Evolutionary conservation across 2,329 filamentous ascomycete genomes (phyloP).

Genomic region (Teratosphaeria epicoccoides): DNA sequence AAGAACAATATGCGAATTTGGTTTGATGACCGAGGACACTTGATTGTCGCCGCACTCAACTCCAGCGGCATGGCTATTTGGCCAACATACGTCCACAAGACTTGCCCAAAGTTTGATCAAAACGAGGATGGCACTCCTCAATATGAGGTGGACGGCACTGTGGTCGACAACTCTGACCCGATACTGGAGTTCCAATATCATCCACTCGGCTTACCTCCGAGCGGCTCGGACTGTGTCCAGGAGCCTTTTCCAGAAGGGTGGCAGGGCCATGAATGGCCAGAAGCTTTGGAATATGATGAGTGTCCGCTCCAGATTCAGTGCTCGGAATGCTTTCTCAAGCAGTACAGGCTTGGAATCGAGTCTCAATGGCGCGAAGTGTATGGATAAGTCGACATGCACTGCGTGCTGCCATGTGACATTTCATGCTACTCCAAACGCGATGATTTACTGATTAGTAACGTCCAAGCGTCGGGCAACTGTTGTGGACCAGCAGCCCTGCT

Average conservation of each 20-base stretch:
- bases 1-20: too few relatives aligned
- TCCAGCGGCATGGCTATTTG: neutral
- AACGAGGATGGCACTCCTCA: neutral
- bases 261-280: neutral
- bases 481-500: neutral
- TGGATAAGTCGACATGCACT: neutral
- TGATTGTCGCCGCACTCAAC: neutral
- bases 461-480: neutral
- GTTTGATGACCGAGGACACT: too few relatives aligned
- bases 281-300: neutral
- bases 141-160: neutral
- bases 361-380: neutral
- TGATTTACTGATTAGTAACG: neutral
- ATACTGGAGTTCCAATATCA: too few relatives aligned
- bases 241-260: neutral
- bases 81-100: neutral
- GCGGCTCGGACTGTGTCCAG: neutral
- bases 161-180: too few relatives aligned
- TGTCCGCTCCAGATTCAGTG: conserved; percentile 1
- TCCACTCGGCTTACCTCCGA: neutral
- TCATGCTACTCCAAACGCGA: neutral
- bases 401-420: neutral
- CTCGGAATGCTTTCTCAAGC: neutral
- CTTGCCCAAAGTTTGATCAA: neutral
- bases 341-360: neutral